A percentile compares a stretch with the other conserved stretches of the same genome.
Evolutionary conservation across 495 filamentous ascomycete species (phyloP).

Genomic region (Daldinia caldariorum): DNA sequence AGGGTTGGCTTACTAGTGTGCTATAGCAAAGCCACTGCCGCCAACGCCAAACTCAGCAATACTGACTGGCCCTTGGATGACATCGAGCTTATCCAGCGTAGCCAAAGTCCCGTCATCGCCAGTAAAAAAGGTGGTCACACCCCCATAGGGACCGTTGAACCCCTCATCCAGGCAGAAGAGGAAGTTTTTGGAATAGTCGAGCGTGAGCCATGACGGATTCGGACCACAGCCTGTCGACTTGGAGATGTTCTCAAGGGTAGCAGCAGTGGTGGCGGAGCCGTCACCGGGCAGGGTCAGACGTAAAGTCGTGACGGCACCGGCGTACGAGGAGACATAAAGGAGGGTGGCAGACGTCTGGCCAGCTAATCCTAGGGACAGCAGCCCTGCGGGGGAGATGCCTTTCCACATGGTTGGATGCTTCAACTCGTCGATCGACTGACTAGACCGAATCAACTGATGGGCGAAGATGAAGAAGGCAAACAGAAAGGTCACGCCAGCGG

Average conservation of each 20-base stretch:
- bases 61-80: slow-evolving; percentile 57
- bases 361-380: slow-evolving; percentile 47
- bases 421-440: slow-evolving; percentile 33
- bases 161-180: slow-evolving; percentile 72
- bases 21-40: slow-evolving; percentile 55
- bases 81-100: slow-evolving; percentile 46
- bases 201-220: slow-evolving; percentile 69
- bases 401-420: slow-evolving; percentile 45
- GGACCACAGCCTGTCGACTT: slow-evolving; percentile 60
- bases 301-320: slow-evolving; percentile 65
- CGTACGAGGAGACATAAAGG: slow-evolving; percentile 71
- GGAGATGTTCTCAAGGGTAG: slow-evolving; percentile 50
- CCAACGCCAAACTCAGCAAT: slow-evolving; percentile 55
- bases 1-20: slow-evolving; percentile 59
- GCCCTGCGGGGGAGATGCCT: slow-evolving; percentile 45
- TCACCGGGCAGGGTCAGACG: slow-evolving; percentile 51
- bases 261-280: slow-evolving; percentile 31
- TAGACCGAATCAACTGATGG: slow-evolving; percentile 35
- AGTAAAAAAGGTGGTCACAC: slow-evolving; percentile 55
- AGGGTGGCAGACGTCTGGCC: slow-evolving; percentile 50
- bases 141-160: slow-evolving; percentile 50
- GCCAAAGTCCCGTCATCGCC: slow-evolving; percentile 49
- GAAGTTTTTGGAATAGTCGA: slow-evolving; percentile 56
- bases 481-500: slow-evolving; percentile 40
- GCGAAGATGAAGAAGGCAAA: slow-evolving; percentile 39